Base-by-base conservation (phyloP, 495 filamentous ascomycete species). In the Pseudevernia furfuracea region DNA sequence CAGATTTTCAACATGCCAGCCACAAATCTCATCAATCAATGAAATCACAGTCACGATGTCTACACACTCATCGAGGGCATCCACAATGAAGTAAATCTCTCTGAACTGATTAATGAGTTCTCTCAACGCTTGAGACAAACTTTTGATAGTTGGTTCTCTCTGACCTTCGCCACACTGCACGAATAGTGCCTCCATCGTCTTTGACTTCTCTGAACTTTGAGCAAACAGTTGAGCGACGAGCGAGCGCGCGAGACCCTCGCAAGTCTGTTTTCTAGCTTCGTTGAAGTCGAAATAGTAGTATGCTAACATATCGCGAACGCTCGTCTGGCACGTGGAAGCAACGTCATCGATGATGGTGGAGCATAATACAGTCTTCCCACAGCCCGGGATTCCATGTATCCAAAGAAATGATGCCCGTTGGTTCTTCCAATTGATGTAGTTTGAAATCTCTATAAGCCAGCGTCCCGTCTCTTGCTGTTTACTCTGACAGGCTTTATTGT, bases 1-100 rank as follows among this genome's bases (percentile, higher is more conserved):
- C 9, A 75, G 60, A 10, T 59, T 15, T 11, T 64, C 63, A 39
- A 70, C 68, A 9, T 43, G 19, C 46, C 48, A 57, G 0, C 34
- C 70, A 53, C 25, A 15, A 11, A 66, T 39, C 25, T 21, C 34
- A 17, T 28, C 37, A 0, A 61, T 44, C 41, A 44, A 19, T 21
- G 41, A 44, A 21, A 44, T 44, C 21, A 66, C 57, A 28, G 39
- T 59, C 9, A 73, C 61, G 8, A 73, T 63, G 1, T 60, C 66
- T 59, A 59, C 62, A 46, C 70, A 67, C 48, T 74, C 71, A 44
- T 74, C 72, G n/a, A 73, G 32, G 3, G 73, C 72, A 43, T 75
- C 73, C 1, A 74, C n/a, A 6, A 75, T 14, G 57, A 75, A 32
- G 48, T 43, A 58, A 34, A 38, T 53, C 32, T 14, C 15, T 3